Conservation (phyloP, 1,139 yeast genomes). For the Candida anutae region DNA sequence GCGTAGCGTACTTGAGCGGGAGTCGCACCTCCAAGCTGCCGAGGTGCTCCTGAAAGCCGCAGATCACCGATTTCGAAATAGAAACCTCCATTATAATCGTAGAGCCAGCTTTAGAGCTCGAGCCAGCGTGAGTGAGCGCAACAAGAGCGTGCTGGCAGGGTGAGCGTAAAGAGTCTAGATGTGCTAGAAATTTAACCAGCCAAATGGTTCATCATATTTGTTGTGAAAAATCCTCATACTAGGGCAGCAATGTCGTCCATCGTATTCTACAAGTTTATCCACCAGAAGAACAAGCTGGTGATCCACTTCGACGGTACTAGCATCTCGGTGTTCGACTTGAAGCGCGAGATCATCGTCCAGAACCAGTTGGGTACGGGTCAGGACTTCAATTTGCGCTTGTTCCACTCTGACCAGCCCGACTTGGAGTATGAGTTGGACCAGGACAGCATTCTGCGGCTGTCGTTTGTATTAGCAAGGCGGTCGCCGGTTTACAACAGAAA, state of each 20-base stretch:
- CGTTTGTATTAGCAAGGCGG: conserved; percentile 74
- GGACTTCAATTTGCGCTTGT: conserved; percentile 71
- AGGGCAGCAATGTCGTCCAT: conserved; percentile 71
- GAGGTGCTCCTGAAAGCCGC: conserved; percentile 19
- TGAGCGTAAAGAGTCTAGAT: no score
- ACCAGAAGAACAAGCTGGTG: conserved; percentile 75
- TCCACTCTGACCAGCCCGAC: conserved; percentile 61
- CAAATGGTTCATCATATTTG: no score
- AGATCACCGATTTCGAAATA: conserved; percentile 14
- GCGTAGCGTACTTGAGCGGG: conserved; percentile 25
- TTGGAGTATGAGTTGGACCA: conserved; percentile 78
- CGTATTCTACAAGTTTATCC: conserved; percentile 78
- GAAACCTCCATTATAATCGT: conserved; percentile 11
- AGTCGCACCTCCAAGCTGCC: conserved; percentile 15
- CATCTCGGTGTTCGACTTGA: conserved; percentile 85
- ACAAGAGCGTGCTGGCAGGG: no score
- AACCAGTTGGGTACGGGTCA: conserved; percentile 79
- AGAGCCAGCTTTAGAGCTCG: neutral
- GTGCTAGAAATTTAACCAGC: no score
- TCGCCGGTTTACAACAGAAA: conserved; percentile 62
- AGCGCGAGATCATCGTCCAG: conserved; percentile 77
- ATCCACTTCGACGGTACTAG: conserved; percentile 95
- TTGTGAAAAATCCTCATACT: no score
- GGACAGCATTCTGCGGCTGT: conserved; percentile 85
- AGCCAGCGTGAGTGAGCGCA: no score